phyloP scores from a whole-genome alignment of 2,329 filamentous ascomycete genomes.

The Venturia asperata region DNA sequence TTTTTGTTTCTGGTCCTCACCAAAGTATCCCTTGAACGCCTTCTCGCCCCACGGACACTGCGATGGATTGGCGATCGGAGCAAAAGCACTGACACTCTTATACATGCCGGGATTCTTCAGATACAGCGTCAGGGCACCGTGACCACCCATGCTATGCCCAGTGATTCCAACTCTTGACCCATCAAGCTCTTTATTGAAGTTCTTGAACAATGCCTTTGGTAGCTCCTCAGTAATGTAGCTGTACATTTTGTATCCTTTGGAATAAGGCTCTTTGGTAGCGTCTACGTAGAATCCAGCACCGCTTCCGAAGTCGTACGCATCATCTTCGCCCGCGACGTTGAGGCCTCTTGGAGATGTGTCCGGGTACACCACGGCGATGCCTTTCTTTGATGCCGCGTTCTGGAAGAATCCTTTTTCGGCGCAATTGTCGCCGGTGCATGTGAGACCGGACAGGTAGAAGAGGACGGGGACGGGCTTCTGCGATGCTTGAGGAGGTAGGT shows the following conservation, averaged over 20 bases:
- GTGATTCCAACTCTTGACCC: constrained; percentile 67
- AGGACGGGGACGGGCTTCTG: constrained; percentile 70
- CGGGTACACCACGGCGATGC: constrained; percentile 88
- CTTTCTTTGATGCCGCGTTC: constrained; percentile 66
- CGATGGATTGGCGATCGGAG: constrained; percentile 80
- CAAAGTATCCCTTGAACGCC: constrained; percentile 87
- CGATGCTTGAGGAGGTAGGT: constrained; percentile 68
- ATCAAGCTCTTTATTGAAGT: constrained; percentile 65
- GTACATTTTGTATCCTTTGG: constrained; percentile 85
- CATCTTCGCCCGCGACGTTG: constrained; percentile 74
- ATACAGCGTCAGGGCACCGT: constrained; percentile 87
- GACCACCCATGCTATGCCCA: constrained; percentile 95
- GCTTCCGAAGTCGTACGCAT: constrained; percentile 82
- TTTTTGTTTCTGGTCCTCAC: constrained; percentile 59
- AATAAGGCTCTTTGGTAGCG: constrained; percentile 68
- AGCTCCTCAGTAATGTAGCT: constrained; percentile 84
- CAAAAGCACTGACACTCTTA: constrained; percentile 81
- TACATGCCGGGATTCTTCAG: constrained; percentile 87
- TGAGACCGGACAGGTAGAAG: constrained; percentile 88
- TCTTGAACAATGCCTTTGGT: constrained; percentile 64
- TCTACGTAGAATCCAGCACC: constrained; percentile 95
- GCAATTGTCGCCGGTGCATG: constrained; percentile 81
- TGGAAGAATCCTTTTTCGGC: constrained; percentile 85
- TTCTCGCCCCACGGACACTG: constrained; percentile 92
- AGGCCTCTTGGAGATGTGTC: constrained; percentile 90